phyloP scores from a whole-genome alignment of 139 green algal species.

The Microglena sp. region DNA sequence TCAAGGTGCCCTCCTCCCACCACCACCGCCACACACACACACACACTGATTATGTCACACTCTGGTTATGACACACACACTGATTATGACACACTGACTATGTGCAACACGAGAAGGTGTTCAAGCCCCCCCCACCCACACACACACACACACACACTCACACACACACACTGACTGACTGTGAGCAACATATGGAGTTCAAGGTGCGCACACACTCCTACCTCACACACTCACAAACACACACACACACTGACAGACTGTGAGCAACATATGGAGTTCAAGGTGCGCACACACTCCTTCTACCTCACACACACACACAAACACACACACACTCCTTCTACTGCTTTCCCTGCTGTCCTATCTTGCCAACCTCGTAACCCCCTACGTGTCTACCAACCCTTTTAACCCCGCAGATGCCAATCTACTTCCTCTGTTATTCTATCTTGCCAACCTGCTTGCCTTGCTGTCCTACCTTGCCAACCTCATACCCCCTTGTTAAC shows the following conservation, averaged over 20 bases:
- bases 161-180: neutral
- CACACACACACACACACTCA: neutral
- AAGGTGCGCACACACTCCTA: neutral
- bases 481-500: no score
- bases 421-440: no score
- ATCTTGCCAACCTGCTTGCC: no score
- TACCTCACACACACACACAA: neutral
- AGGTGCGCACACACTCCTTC: neutral
- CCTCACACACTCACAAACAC: neutral
- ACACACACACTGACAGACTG: neutral
- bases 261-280: neutral
- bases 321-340: conserved; percentile 4
- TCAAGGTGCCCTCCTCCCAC: neutral
- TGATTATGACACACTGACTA: no score
- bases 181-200: neutral
- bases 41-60: no score
- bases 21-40: neutral
- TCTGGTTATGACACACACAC: no score
- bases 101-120: no score
- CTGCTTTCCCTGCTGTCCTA: no score
- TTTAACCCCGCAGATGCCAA: no score
- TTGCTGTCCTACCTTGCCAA: no score
- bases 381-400: no score
- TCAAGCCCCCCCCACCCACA: neutral
- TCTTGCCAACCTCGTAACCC: no score